A percentile compares a stretch with the other conserved stretches of the same genome.
Evolutionary conservation across 345 rosid genomes (phyloP).

Genomic region (Acer negundo): DNA sequence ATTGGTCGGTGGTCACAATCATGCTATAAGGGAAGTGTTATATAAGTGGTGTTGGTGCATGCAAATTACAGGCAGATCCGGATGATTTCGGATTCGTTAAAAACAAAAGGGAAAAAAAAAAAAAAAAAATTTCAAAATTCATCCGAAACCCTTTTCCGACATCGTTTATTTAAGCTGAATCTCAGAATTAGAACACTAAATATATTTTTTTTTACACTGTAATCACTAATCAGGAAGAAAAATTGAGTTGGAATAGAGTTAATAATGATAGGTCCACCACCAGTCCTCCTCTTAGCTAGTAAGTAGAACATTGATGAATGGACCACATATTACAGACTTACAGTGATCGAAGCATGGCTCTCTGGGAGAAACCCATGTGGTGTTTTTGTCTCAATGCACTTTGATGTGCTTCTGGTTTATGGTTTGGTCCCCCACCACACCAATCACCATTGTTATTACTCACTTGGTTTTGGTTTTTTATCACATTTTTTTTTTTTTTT

Average conservation of each 20-base stretch:
- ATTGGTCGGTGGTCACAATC: conserved; percentile 15
- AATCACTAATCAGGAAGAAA: background rate
- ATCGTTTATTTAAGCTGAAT: no score
- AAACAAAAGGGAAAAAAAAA: no score
- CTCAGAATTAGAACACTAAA: background rate
- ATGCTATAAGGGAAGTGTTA: no score
- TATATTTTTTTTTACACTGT: background rate
- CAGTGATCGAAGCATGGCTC: conserved; percentile 22
- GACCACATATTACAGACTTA: conserved; percentile 35
- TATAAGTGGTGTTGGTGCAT: background rate
- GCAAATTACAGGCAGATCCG: background rate
- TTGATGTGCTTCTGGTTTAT: background rate
- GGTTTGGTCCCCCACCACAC: background rate
- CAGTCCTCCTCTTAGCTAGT: background rate
- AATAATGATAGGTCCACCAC: background rate
- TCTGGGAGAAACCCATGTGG: conserved; percentile 31
- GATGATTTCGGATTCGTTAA: background rate
- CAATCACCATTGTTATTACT: background rate
- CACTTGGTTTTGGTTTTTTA: background rate
- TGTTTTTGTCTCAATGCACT: conserved; percentile 18
- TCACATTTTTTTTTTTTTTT: background rate
- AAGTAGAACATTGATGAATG: conserved; percentile 4
- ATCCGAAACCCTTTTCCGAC: background rate
- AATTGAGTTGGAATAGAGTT: background rate
- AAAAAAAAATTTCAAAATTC: no score